Evolutionary conservation across 306 rosid species (phyloP).

Genomic region (Vachellia collinsii): DNA sequence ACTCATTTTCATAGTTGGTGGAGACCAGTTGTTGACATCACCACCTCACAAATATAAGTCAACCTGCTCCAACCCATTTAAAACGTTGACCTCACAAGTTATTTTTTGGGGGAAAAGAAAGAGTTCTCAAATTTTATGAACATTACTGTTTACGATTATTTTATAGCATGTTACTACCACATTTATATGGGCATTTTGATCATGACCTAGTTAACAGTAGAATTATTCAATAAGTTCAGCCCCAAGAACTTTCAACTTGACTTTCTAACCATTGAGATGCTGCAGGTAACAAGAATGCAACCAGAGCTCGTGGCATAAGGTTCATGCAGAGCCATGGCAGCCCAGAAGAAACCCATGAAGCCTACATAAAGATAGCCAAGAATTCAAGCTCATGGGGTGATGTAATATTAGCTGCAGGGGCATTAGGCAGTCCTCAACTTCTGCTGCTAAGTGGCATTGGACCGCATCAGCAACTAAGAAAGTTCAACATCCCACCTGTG

Average conservation of each 20-base stretch:
- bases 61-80: neutral
- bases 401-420: slow-evolving; percentile 75
- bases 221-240: neutral
- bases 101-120: too few species aligned
- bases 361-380: slow-evolving; percentile 49
- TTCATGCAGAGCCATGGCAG: slow-evolving; percentile 63
- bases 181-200: neutral
- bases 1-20: neutral
- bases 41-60: neutral
- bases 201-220: neutral
- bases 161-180: neutral
- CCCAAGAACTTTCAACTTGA: slow-evolving; percentile 1
- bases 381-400: slow-evolving; percentile 60
- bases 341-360: slow-evolving; percentile 47
- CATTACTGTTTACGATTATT: neutral
- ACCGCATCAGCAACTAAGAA: slow-evolving; percentile 55
- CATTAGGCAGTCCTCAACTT: slow-evolving; percentile 79
- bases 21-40: neutral
- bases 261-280: slow-evolving; percentile 7
- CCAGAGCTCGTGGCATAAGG: slow-evolving; percentile 58
- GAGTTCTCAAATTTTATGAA: neutral
- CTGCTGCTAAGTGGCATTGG: slow-evolving; percentile 73
- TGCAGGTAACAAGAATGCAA: slow-evolving; percentile 54
- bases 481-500: slow-evolving; percentile 49
- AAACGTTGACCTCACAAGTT: neutral